A percentile compares a stretch with the other conserved stretches of the same genome.
These are phyloP conservation scores for Saccharum spontaneum DNA, from an alignment of 176 grass and related monocot genomes.

Conservation along the genomic window DNA sequence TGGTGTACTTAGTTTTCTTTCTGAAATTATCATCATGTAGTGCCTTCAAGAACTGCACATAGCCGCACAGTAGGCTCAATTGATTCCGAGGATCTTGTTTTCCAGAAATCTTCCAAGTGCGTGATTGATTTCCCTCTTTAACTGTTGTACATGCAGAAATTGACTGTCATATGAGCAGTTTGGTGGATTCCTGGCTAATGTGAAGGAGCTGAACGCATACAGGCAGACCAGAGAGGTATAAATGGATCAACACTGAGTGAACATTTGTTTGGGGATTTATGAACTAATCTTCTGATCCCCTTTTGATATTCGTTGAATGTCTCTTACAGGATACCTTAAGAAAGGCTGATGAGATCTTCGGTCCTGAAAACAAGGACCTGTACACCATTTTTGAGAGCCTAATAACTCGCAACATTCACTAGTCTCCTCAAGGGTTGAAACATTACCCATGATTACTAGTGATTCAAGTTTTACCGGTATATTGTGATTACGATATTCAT, in stretches of 20 bases:
- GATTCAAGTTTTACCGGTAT: conserved; percentile 25
- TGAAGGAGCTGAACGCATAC: conserved; percentile 90
- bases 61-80: not conserved
- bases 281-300: not conserved
- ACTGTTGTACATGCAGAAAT: conserved; percentile 55
- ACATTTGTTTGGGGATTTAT: conserved; percentile 6
- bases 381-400: conserved; percentile 89
- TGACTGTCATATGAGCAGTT: conserved; percentile 97
- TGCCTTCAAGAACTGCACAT: conserved; percentile 9
- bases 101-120: not conserved
- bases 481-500: conserved; percentile 18
- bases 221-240: conserved; percentile 95
- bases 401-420: conserved; percentile 76
- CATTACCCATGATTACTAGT: not conserved
- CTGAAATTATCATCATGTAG: not conserved
- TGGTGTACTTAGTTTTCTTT: not conserved
- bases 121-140: conserved; percentile 16
- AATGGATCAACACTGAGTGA: not conserved
- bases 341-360: conserved; percentile 89
- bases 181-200: conserved; percentile 87
- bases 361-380: conserved; percentile 83
- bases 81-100: not conserved
- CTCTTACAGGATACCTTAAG: conserved; percentile 77
- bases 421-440: conserved; percentile 17
- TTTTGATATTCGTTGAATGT: conserved; percentile 27